These are phyloP conservation scores for Fistulina hepatica DNA, from an alignment of 1,284 basidiomycete species.

Conservation along the genomic window DNA sequence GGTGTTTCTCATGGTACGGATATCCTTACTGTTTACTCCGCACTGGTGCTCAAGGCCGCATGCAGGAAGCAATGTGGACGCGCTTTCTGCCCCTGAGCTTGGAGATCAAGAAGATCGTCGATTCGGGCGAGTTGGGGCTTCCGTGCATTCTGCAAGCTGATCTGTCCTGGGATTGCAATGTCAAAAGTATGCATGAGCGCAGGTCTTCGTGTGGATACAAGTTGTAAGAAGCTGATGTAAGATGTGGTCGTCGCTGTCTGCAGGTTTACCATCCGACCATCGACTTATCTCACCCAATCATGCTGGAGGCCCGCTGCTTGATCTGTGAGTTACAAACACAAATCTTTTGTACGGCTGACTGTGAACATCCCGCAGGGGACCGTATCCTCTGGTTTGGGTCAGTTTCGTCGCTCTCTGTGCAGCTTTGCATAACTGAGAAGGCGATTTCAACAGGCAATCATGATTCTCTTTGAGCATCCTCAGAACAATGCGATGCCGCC, in stretches of 20 bases:
- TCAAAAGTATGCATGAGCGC: slow-evolving; percentile 40
- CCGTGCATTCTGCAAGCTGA: slow-evolving; percentile 62
- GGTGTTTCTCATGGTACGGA: slow-evolving; percentile 85
- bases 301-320: slow-evolving; percentile 79
- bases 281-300: slow-evolving; percentile 72
- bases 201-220: not conserved
- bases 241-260: not conserved
- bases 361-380: slow-evolving; percentile 39
- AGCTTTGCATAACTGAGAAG: not conserved
- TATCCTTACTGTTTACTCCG: too few species aligned
- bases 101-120: slow-evolving; percentile 56
- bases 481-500: slow-evolving; percentile 50
- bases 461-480: slow-evolving; percentile 72
- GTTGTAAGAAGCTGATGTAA: not conserved
- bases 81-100: slow-evolving; percentile 61
- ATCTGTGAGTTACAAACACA: slow-evolving; percentile 50
- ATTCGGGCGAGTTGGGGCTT: slow-evolving; percentile 49
- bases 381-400: slow-evolving; percentile 78
- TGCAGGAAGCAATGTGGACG: slow-evolving; percentile 81
- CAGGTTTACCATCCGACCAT: slow-evolving; percentile 29
- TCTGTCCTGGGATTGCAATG: slow-evolving; percentile 60
- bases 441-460: slow-evolving; percentile 42
- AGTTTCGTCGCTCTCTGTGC: slow-evolving; percentile 12
- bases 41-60: too few species aligned
- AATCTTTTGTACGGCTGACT: not conserved